A percentile compares a stretch with the other conserved stretches of the same genome.
These are phyloP conservation scores for Candolleomyces eurysporus DNA, from an alignment of 768 basidiomycete genomes.

Conservation along the genomic window DNA sequence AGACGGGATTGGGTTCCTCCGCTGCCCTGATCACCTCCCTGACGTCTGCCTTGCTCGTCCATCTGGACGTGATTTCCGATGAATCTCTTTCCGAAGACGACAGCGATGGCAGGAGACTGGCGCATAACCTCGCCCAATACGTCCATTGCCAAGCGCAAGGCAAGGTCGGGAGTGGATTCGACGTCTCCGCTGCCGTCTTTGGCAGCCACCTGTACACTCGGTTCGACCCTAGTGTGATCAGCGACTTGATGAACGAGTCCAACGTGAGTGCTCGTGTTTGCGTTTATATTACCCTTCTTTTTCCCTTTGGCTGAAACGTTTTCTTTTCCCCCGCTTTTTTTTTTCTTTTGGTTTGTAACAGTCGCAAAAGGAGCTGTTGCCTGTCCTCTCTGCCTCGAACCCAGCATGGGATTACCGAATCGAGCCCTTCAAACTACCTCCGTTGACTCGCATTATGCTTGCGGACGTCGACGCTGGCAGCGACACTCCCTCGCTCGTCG, in stretches of 20 bases:
- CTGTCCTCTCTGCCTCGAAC: slow-evolving; percentile 64
- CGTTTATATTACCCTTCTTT: no score
- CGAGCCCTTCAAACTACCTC: slow-evolving; percentile 78
- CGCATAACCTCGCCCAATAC: slow-evolving; percentile 93
- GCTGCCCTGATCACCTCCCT: slow-evolving; percentile 97
- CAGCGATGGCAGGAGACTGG: slow-evolving; percentile 53
- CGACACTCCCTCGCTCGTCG: slow-evolving; percentile 91
- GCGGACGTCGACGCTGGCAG: slow-evolving; percentile 97
- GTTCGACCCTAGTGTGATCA: slow-evolving; percentile 73
- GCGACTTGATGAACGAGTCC: slow-evolving; percentile 59
- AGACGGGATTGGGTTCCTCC: slow-evolving; percentile 96
- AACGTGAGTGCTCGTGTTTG: slow-evolving; percentile 30
- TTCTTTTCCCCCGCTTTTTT: neutral
- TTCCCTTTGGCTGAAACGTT: no score
- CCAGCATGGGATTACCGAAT: slow-evolving; percentile 71
- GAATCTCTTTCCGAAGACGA: slow-evolving; percentile 44
- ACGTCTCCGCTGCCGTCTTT: slow-evolving; percentile 90
- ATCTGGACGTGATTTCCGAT: slow-evolving; percentile 59
- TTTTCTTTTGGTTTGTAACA: slow-evolving; percentile 4
- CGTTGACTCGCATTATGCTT: slow-evolving; percentile 77
- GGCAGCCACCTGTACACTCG: slow-evolving; percentile 93
- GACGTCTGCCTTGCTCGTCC: slow-evolving; percentile 79
- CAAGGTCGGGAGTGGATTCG: slow-evolving; percentile 97
- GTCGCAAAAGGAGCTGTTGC: slow-evolving; percentile 35
- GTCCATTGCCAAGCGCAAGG: slow-evolving; percentile 96